Base-by-base conservation (phyloP, 1,284 basidiomycete genomes). In the Malassezia dermatis region DNA sequence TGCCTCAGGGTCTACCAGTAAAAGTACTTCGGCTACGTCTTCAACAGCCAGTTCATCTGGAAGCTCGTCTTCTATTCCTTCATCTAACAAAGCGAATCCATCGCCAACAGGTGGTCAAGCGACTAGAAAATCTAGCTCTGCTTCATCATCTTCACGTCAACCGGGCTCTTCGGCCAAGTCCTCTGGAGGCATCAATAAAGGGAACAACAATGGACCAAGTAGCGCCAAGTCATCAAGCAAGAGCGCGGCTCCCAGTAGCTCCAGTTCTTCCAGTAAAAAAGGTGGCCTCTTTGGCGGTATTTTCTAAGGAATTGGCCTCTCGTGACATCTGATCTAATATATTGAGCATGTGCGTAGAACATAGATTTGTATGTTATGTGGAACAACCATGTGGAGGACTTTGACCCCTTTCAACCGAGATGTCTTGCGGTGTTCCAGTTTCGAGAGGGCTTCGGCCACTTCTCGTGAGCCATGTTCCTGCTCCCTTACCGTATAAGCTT, bases 401-500 rank as follows among this genome's bases (percentile, higher is more conserved):
- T 4, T 4, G 32, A 5, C 19, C 24, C 7, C 24, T 7, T 7
- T 4, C 24, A 4, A 26, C 3, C 24, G 4, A 26, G 8, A 39
- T 39, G 37, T 39, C 37, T 6, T 39, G 37, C 19, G 19, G 3
- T 12, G 19, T 4, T 19, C 7, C 19, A 12, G 8, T 21, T 39
- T 21, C 37, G 21, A 32, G 13, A 21, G 44, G 15, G 28, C 44
- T 32, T 19, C 34, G 46, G 21, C 24, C 35, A 24, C 23, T 48
- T 6, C 15, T 23, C 11, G 46, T 48, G 12, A 45, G 61, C 30
- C 61, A 66, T 51, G 56, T 73, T 17, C 72, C 72, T 8, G 61
- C 69, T 11, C 63, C 57, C 26, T 67, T 74, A 1, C 72, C 72
- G 0, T 74, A 74, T 58, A 19, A 41, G 1, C 47, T 69, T 2